phyloP scores from a whole-genome alignment of 495 filamentous ascomycete species.

The Daldinia decipiens region DNA sequence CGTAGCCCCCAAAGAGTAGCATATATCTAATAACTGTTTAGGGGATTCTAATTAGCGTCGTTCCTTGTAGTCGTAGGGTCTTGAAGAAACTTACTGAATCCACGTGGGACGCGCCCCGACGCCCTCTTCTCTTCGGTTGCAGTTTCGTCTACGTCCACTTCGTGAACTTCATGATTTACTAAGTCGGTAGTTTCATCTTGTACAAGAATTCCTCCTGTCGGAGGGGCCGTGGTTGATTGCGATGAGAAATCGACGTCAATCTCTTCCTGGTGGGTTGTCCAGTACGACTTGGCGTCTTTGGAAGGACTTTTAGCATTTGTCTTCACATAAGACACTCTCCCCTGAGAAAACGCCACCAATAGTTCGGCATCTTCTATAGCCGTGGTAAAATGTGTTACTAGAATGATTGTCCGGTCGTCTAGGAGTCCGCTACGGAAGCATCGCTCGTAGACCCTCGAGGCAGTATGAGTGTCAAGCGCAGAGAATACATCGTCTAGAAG shows the following conservation, averaged over 20 bases:
- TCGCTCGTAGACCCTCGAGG: background rate
- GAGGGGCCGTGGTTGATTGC: conserved; percentile 6
- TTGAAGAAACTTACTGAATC: background rate
- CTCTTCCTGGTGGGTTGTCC: background rate
- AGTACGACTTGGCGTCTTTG: conserved; percentile 1
- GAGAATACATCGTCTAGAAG: conserved; percentile 14
- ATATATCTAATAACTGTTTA: conserved; percentile 5
- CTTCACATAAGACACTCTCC: background rate
- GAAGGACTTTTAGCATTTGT: background rate
- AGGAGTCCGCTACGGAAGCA: conserved; percentile 5
- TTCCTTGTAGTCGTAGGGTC: background rate
- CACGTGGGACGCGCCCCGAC: conserved; percentile 3
- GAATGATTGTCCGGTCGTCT: conserved; percentile 1
- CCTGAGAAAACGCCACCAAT: conserved; percentile 5
- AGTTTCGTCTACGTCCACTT: background rate
- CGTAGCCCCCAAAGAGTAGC: conserved; percentile 23
- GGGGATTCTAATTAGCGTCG: background rate
- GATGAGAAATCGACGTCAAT: background rate
- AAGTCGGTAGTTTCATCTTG: background rate
- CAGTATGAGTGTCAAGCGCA: conserved; percentile 7
- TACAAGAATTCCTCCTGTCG: background rate
- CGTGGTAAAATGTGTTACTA: conserved; percentile 3
- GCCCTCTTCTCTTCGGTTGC: conserved; percentile 5
- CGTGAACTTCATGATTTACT: background rate
- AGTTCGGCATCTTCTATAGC: conserved; percentile 7